phyloP scores from a whole-genome alignment of 108 stramenopile species.

The Cafeteria roenbergensis region DNA sequence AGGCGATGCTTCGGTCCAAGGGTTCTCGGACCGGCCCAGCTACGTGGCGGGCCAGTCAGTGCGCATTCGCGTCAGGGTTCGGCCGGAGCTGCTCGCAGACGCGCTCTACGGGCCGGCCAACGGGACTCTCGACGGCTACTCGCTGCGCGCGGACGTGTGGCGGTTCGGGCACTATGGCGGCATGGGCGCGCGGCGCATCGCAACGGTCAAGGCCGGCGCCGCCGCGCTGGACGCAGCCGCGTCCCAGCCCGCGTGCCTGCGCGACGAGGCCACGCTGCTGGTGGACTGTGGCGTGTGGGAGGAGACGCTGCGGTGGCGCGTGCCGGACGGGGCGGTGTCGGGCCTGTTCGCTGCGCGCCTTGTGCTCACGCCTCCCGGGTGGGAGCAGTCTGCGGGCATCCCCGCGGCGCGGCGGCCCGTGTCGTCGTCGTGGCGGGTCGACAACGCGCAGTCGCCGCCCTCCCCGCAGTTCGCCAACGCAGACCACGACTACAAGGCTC shows the following conservation, averaged over 20 bases:
- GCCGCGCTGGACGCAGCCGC: neutral
- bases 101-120: neutral
- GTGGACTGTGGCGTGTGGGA: slow-evolving; percentile 1
- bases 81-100: neutral
- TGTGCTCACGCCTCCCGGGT: neutral
- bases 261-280: neutral
- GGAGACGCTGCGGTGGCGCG: neutral
- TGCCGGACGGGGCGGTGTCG: neutral
- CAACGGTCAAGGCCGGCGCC: neutral
- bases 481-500: neutral
- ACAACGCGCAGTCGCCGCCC: neutral
- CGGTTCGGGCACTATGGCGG: slow-evolving; percentile 14
- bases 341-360: slow-evolving; percentile 6
- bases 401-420: too few species aligned
- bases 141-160: neutral
- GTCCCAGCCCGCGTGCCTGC: neutral
- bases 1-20: neutral
- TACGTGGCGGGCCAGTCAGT: neutral
- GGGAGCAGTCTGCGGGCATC: neutral
- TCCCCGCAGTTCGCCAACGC: neutral
- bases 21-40: neutral
- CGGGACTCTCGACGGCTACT: neutral
- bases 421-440: neutral
- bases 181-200: slow-evolving; percentile 8
- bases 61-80: neutral